Evolutionary conservation across 805 yeast genomes (phyloP), one percentile per base, ranked within the genome.

Genomic region (Candida xiaguanensis): DNA sequence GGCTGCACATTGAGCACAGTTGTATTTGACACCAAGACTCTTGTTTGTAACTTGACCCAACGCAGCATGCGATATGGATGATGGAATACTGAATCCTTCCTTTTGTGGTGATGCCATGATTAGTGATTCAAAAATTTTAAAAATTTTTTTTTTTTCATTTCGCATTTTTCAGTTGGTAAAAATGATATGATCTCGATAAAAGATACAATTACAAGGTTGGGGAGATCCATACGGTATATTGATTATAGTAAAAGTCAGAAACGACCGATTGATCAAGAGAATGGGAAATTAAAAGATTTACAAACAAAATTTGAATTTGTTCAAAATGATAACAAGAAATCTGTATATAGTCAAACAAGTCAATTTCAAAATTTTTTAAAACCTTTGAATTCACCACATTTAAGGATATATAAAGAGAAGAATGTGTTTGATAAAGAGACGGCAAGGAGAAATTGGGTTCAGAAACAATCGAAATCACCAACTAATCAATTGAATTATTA

Each of bases 1-100:
- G 40, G 90, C 78, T 7, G 97, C 95, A 67, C 99, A 93, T 70
- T 88, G 93, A 31, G 98, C 96, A 66, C 99, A 91, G 59, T 89
- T 82, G 67, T 91, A 91, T 56, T 85, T 86, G 52, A 89, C 93
- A 41, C 96, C 95, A 55, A 82, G 82, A 43, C 82, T 79, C 50
- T 68, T 68, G 56, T 58, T 58, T 30, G 71, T 60, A 45, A 85
- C 76, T 26, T 89, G 85, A 24, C 95, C 95, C 34, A 95, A 95
- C 18, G 90, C 90, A 53, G 86, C 89, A 45, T 74, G 70, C 30
- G 80, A 75, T 43, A 80, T 74, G 41, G 85, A 82, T 34, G 85
- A 72, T 50, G 95, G 93, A 47, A 88, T 86, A 46, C 81, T 80
- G 63, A 86, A 86, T 47, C 95, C 95, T 79, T 86, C 95, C 77